phyloP scores from a whole-genome alignment of 2,329 filamentous ascomycete genomes.

The Penicillium sp. region DNA sequence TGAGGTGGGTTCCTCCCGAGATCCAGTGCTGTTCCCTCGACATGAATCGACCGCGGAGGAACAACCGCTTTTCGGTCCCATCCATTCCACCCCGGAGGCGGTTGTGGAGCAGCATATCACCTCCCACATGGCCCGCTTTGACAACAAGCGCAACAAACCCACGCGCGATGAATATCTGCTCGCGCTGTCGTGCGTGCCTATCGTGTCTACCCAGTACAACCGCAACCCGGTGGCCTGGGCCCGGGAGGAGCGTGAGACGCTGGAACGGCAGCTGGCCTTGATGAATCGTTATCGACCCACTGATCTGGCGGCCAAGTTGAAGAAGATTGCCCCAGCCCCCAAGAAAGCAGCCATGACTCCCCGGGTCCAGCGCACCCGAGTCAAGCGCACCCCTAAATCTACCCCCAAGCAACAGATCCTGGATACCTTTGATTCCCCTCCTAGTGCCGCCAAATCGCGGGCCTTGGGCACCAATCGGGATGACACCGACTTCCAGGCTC shows the following conservation, averaged over 20 bases:
- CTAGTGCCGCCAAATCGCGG: conserved; percentile 44
- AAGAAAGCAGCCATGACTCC: conserved; percentile 29
- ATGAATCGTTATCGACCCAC: conserved; percentile 40
- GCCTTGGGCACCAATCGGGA: conserved; percentile 65
- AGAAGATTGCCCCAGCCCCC: conserved; percentile 44
- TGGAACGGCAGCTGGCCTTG: conserved; percentile 42
- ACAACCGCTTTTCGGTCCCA: conserved; percentile 40
- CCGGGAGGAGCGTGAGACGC: conserved; percentile 41
- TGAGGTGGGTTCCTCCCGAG: conserved; percentile 32
- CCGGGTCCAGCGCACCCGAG: conserved; percentile 33
- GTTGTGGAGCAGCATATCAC: conserved; percentile 45
- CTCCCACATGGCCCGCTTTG: conserved; percentile 43
- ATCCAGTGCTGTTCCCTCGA: conserved; percentile 46
- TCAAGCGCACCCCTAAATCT: conserved; percentile 42
- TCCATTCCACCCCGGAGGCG: conserved; percentile 36
- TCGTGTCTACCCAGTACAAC: conserved; percentile 45
- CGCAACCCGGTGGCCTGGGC: conserved; percentile 46
- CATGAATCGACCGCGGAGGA: conserved; percentile 38
- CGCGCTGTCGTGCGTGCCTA: conserved; percentile 45
- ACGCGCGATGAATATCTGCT: conserved; percentile 46
- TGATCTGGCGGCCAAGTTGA: conserved; percentile 33
- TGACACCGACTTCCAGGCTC: conserved; percentile 74
- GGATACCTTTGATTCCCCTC: conserved; percentile 38
- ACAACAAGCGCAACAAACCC: conserved; percentile 43
- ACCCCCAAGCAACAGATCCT: conserved; percentile 41